A percentile compares a stretch with the other conserved stretches of the same genome.
phyloP scores from a whole-genome alignment of 805 yeast species.

The Teunomyces cretensis region DNA sequence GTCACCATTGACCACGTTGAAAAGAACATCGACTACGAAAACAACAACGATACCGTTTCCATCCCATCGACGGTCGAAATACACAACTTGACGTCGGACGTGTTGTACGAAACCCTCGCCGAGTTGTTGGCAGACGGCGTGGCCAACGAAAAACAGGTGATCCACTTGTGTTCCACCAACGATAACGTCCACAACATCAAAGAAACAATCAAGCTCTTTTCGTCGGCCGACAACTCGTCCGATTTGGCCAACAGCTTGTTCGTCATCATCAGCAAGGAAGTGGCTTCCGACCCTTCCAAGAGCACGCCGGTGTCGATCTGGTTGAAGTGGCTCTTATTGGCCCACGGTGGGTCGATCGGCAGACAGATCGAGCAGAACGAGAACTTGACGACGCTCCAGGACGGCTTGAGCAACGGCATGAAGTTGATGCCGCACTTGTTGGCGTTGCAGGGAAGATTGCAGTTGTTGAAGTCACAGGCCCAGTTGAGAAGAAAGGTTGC shows the following conservation, averaged over 20 bases:
- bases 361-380: constrained; percentile 52
- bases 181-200: constrained; percentile 32
- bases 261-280: constrained; percentile 24
- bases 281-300: constrained; percentile 28
- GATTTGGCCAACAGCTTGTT: constrained; percentile 23
- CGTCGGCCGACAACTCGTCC: constrained; percentile 27
- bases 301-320: constrained; percentile 47
- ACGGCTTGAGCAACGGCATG: constrained; percentile 54
- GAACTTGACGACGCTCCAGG: constrained; percentile 56
- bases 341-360: constrained; percentile 65
- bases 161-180: constrained; percentile 28
- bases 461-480: constrained; percentile 73
- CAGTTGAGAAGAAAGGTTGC: constrained; percentile 49
- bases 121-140: constrained; percentile 11
- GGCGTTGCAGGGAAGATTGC: constrained; percentile 83
- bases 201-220: constrained; percentile 36
- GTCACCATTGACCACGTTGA: constrained; percentile 9
- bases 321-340: constrained; percentile 78
- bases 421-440: constrained; percentile 64
- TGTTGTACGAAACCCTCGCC: constrained; percentile 18
- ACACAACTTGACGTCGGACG: constrained; percentile 22
- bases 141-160: constrained; percentile 12
- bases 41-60: constrained; percentile 14
- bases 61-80: constrained; percentile 20
- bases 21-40: constrained; percentile 10